Percentiles rank a stretch among this genome's conserved stretches.
Conservation (phyloP, 805 yeast genomes). For the Schizosaccharomyces pombe region DNA sequence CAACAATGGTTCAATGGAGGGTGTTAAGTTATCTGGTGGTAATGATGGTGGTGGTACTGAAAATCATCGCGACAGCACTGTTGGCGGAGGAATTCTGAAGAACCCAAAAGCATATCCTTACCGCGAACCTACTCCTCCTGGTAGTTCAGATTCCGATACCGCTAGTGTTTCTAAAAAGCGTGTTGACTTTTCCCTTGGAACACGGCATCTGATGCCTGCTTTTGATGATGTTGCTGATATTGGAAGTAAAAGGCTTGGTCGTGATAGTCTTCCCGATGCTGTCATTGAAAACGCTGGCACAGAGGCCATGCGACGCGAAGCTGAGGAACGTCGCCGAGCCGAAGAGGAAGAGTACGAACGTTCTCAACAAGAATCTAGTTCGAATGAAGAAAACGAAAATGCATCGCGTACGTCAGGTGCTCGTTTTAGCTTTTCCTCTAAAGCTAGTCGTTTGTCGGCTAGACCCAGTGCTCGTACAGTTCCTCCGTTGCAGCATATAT, state of each 20-base stretch:
- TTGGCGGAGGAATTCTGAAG: not conserved
- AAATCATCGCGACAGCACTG: too few species aligned
- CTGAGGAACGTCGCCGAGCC: not conserved
- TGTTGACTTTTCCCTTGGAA: constrained; percentile 3
- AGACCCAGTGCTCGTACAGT: not conserved
- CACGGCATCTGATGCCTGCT: not conserved
- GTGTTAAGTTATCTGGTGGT: too few species aligned
- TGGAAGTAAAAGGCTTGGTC: not conserved
- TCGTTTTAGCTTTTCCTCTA: not conserved
- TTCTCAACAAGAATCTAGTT: not conserved
- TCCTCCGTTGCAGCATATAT: not conserved
- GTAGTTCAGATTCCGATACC: not conserved
- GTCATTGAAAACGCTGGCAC: constrained; percentile 1
- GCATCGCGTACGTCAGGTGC: not conserved
- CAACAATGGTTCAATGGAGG: too few species aligned
- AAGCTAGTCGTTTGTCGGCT: not conserved
- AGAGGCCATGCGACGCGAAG: not conserved
- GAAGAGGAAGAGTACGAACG: not conserved
- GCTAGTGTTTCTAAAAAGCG: not conserved
- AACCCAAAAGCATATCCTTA: too few species aligned
- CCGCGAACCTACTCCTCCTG: not conserved
- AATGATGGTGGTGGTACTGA: not conserved
- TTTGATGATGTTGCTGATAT: not conserved
- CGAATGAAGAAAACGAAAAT: not conserved
- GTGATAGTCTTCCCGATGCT: not conserved